Conservation (phyloP, 345 rosid genomes). For the Arabis alpina region DNA sequence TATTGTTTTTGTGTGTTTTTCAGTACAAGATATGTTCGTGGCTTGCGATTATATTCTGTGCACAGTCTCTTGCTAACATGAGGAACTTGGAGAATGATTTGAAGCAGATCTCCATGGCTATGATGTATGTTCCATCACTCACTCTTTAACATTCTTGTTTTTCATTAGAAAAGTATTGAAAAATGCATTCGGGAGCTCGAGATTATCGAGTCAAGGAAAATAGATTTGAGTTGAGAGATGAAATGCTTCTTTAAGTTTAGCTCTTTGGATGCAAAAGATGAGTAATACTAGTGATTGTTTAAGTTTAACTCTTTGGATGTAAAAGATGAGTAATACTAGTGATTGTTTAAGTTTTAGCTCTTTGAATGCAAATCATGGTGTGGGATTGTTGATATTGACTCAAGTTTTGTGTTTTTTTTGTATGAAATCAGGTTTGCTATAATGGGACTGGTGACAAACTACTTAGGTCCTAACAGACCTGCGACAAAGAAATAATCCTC, state of each 20-base stretch:
- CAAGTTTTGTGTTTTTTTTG: neutral
- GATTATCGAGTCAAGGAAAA: neutral
- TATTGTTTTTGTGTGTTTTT: constrained; percentile 17
- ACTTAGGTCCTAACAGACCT: constrained; percentile 82
- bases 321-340: neutral
- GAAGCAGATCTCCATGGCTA: constrained; percentile 97
- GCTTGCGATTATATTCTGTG: constrained; percentile 93
- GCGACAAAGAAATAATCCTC: constrained; percentile 46
- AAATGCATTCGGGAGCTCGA: neutral
- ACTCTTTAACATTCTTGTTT: neutral
- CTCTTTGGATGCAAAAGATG: constrained; percentile 19
- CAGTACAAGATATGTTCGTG: constrained; percentile 98
- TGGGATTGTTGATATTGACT: constrained; percentile 22
- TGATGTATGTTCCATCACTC: constrained; percentile 64
- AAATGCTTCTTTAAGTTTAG: constrained; percentile 1
- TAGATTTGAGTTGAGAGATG: constrained; percentile 4
- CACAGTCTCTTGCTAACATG: constrained; percentile 90
- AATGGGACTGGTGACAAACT: constrained; percentile 96
- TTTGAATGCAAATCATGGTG: neutral
- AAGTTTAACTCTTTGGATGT: neutral
- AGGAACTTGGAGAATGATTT: constrained; percentile 88
- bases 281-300: neutral
- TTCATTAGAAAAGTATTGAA: constrained; percentile 10
- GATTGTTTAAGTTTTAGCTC: neutral
- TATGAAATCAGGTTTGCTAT: constrained; percentile 79